Evolutionary conservation across 441 rosid genomes (phyloP).

Genomic region (California macrophylla): DNA sequence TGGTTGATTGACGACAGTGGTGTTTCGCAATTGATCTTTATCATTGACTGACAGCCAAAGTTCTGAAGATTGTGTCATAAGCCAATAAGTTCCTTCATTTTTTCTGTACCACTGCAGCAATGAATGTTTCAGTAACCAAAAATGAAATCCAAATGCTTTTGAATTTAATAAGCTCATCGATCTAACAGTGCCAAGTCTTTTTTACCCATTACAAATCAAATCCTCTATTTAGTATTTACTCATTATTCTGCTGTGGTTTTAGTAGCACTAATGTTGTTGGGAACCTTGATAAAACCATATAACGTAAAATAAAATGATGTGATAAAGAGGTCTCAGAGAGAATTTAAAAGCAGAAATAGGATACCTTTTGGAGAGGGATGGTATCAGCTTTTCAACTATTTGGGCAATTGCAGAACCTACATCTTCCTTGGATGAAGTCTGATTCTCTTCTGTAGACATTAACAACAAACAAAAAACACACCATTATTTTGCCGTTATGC

Average conservation of each 20-base stretch:
- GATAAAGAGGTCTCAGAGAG: background rate
- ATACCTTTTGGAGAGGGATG: conserved; percentile 52
- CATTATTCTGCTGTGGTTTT: background rate
- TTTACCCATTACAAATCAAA: background rate
- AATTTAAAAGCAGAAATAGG: background rate
- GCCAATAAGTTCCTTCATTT: conserved; percentile 34
- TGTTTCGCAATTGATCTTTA: background rate
- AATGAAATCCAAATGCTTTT: background rate
- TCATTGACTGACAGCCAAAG: background rate
- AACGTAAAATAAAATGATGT: background rate
- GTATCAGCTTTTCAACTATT: conserved; percentile 37
- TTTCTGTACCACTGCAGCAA: conserved; percentile 37
- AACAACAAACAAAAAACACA: conserved; percentile 10
- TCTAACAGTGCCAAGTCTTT: background rate
- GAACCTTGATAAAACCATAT: background rate
- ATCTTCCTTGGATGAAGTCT: conserved; percentile 17
- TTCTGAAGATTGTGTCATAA: conserved; percentile 1
- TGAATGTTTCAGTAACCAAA: background rate
- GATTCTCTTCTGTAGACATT: conserved; percentile 26
- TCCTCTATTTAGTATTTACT: background rate
- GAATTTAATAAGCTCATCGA: background rate
- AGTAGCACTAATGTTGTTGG: background rate
- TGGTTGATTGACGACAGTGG: background rate
- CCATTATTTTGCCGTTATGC: background rate
- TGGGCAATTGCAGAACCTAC: conserved; percentile 24